Evolutionary conservation across 2,329 filamentous ascomycete species (phyloP), one percentile per base, ranked within the genome.

Genomic region (Sordariomycetes sp.): DNA sequence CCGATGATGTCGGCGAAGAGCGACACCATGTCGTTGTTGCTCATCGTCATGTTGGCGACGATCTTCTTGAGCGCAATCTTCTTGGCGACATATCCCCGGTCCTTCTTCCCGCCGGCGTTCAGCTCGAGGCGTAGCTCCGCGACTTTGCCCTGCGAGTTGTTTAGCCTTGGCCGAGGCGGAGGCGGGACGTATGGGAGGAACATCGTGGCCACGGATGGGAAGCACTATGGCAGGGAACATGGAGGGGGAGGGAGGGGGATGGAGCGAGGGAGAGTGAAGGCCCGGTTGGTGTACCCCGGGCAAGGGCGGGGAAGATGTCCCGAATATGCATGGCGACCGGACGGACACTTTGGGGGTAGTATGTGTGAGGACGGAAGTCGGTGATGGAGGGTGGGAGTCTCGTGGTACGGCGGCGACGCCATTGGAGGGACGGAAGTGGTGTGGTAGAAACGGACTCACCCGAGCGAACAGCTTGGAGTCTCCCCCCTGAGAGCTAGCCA

Each of bases 11-110:
- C 94, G 20, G 92, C 90, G 65, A 99, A 99, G 56, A 99, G 77
- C 45, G 90, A 90, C 57, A 97, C 87, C 94, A 99, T 99, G 72
- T 99, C 94, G 68, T 97, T 99, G 75, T 99, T 99, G 81, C 92
- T 97, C 94, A 99, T 99, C 62, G 94, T 99, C 94, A 99, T 99
- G 70, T 99, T 99, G 69, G 94, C 94, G 65, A 99, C 94, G 64
- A 99, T 97, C 80, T 96, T 96, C 81, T 99, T 99, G 61, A 99
- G 80, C 12, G 94, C 91, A 68, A 96, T 95, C 81, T 97, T 97
- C 79, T 97, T 99, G 63, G 84, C 84, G 52, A 86, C 81, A 73
- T 90, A 87, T 74, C 95, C 96, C 81, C 96, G 97, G 76, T 99
- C 94, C 77, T 97, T 99, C 78, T 95, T 96, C 63, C 89, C 87